Evolutionary conservation across 2,329 filamentous ascomycete genomes (phyloP).

Genomic region (Plenodomus biglobosus): DNA sequence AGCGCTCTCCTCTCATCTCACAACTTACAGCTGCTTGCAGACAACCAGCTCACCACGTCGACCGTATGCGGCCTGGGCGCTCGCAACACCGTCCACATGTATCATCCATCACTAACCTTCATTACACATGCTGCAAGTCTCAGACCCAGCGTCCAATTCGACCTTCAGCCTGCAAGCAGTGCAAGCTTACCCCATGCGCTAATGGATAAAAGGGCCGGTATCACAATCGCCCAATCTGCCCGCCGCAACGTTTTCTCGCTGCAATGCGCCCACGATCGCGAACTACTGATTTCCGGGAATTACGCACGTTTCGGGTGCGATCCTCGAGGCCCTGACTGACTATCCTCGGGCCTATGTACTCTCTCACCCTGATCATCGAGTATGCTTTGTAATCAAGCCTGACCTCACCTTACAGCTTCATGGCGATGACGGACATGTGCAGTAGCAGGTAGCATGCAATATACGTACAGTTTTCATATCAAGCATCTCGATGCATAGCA

Average conservation of each 20-base stretch:
- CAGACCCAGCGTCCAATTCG: too few species aligned
- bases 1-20: too few species aligned
- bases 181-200: background rate
- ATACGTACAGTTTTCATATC: conserved; percentile 3
- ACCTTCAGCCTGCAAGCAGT: too few species aligned
- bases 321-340: too few species aligned
- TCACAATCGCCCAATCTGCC: background rate
- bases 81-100: background rate
- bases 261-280: background rate
- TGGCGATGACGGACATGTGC: conserved; percentile 3
- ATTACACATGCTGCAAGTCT: too few species aligned
- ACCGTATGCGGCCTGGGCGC: background rate
- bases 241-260: too few species aligned
- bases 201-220: background rate
- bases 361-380: too few species aligned
- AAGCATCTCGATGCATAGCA: background rate
- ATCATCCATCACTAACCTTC: too few species aligned
- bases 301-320: background rate
- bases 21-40: background rate
- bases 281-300: background rate
- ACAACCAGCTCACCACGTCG: background rate
- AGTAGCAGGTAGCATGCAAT: too few species aligned
- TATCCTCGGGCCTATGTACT: too few species aligned
- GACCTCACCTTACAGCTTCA: too few species aligned
- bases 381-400: too few species aligned